Evolutionary conservation across 371 early-diverging fungal species (phyloP).

Genomic region (Mucor racemosus): DNA sequence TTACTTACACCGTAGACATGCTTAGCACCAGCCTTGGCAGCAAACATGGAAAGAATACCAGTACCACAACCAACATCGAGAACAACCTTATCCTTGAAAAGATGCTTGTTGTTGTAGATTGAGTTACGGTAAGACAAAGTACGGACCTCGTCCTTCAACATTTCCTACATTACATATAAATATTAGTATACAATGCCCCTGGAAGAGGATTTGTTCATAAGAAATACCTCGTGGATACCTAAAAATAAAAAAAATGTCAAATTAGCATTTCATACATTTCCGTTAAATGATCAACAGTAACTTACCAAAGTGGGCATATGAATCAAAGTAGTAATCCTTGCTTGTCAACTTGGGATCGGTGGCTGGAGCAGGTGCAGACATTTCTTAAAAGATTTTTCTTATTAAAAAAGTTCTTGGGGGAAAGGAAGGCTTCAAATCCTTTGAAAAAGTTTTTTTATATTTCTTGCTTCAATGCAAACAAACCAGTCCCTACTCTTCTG

Average conservation of each 20-base stretch:
- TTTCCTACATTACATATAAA: constrained; percentile 65
- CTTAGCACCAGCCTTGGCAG: constrained; percentile 94
- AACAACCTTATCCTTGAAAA: constrained; percentile 96
- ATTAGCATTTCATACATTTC: constrained; percentile 27
- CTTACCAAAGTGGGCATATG: constrained; percentile 94
- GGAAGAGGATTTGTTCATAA: background rate
- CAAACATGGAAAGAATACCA: constrained; percentile 97
- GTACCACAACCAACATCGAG: constrained; percentile 99
- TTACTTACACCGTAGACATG: constrained; percentile 85
- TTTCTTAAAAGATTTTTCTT: constrained; percentile 6
- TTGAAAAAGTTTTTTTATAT: background rate
- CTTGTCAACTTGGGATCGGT: constrained; percentile 62
- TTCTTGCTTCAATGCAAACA: background rate
- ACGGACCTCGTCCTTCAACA: constrained; percentile 95
- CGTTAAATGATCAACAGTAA: background rate
- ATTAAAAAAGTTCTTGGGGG: background rate
- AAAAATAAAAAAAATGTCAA: constrained; percentile 12
- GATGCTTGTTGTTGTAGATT: constrained; percentile 91
- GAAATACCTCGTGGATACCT: constrained; percentile 61
- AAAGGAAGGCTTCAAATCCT: background rate
- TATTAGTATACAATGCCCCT: constrained; percentile 10
- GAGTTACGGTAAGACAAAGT: constrained; percentile 94
- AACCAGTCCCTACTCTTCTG: too few species aligned
- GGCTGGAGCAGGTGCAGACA: constrained; percentile 14
- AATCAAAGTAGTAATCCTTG: constrained; percentile 96